Base-by-base conservation (phyloP, 495 filamentous ascomycete species). In the Aspergillus bertholletiae region DNA sequence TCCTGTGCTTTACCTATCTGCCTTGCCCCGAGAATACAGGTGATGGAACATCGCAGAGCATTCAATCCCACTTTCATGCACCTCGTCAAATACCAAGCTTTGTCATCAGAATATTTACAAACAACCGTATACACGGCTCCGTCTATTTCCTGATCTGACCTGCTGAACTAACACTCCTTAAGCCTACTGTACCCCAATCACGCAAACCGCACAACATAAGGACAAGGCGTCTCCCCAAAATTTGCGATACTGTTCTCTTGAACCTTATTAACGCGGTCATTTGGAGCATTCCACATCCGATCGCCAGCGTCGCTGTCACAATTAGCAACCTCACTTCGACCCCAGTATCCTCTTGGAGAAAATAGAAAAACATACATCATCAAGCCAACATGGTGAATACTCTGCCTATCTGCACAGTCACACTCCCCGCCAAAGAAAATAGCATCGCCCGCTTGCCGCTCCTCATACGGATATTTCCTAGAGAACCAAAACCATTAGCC, bases 201-300 rank as follows among this genome's bases (percentile, higher is more conserved):
- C 58, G 6, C 59, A 55, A 46, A 62, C 53, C 2, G 55, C 59
- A 41, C 58, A 62, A 24, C n/a, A n/a, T n/a, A n/a, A n/a, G n/a
- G n/a, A n/a, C n/a, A n/a, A n/a, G n/a, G n/a, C 55, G 59, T 26
- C 55, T 62, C 59, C 2, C 59, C 53, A 18, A 58, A 62, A 5
- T 37, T 44, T 7, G 22, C 21, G 20, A 62, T 62, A 39, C 55
- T 56, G 22, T 62, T 62, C 40, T 62, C 55, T 35, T 62, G 59
- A 8, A 62, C 59, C 34, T 48, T 27, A 32, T 62, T 62, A 27
- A 58, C 59, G 8, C 34, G 26, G 35, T 62, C 59, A 37, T 58
- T 62, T 27, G 59, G 59, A 44, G 59, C 59, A 58, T 62, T 62
- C 59, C 55, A 62, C 59, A 62, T 62, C 15, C 59, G 55, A 54